These are phyloP conservation scores for Pluteus cervinus DNA, from an alignment of 768 basidiomycete species.

Conservation along the genomic window DNA sequence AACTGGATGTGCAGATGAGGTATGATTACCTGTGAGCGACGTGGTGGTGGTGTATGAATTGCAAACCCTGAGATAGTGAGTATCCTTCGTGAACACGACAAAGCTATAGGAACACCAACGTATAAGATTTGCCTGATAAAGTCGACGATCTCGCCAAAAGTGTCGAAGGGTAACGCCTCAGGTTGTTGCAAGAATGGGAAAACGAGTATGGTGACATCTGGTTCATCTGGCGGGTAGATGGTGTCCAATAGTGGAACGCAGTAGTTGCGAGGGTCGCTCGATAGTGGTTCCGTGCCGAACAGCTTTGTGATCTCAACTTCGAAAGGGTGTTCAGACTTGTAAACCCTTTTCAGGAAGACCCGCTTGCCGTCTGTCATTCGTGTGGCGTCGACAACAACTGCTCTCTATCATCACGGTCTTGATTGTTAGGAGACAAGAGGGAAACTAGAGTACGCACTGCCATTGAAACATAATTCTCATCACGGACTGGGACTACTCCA, in stretches of 20 bases:
- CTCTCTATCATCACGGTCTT: too few species aligned
- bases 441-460: too few species aligned
- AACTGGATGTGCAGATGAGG: background rate
- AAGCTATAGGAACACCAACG: constrained; percentile 6
- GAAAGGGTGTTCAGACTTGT: constrained; percentile 22
- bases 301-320: constrained; percentile 21
- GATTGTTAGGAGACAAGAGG: too few species aligned
- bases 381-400: constrained; percentile 24
- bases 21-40: constrained; percentile 28
- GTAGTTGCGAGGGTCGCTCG: constrained; percentile 23
- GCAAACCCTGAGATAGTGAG: constrained; percentile 16
- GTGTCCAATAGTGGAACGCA: constrained; percentile 25
- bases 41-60: constrained; percentile 26
- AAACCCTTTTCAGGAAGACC: constrained; percentile 24
- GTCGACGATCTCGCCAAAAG: constrained; percentile 24
- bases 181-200: constrained; percentile 20
- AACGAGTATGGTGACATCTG: constrained; percentile 14
- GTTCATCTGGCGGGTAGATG: constrained; percentile 15
- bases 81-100: background rate
- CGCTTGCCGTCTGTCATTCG: constrained; percentile 22
- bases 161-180: constrained; percentile 18
- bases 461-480: too few species aligned
- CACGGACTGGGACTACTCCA: too few species aligned
- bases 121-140: constrained; percentile 22
- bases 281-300: constrained; percentile 12